A percentile compares a stretch with the other conserved stretches of the same genome.
Evolutionary conservation across 768 basidiomycete species (phyloP).

Genomic region (Podaxis sp.): DNA sequence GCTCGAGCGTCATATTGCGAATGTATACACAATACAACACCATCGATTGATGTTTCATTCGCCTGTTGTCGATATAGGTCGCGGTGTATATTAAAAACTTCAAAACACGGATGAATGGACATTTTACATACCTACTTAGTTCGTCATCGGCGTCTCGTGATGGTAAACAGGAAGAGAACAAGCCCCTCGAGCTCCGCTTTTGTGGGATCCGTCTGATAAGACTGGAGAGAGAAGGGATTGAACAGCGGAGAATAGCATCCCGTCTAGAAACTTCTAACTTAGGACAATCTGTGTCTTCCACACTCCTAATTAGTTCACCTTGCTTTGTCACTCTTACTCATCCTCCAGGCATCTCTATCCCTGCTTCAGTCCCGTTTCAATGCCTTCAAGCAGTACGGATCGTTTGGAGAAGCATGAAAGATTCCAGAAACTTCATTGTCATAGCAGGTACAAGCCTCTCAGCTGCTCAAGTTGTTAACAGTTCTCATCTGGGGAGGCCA

Average conservation of each 20-base stretch:
- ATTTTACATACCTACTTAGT: not conserved
- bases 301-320: slow-evolving; percentile 16
- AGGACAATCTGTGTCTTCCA: not conserved
- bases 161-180: not conserved
- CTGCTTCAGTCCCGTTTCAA: not conserved
- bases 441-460: slow-evolving; percentile 61
- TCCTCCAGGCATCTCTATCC: not conserved
- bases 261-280: not conserved
- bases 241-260: not conserved
- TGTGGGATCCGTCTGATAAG: not conserved
- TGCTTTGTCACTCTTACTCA: not conserved
- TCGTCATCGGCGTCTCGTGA: not conserved
- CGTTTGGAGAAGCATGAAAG: slow-evolving; percentile 27
- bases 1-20: not conserved
- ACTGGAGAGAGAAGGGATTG: not conserved
- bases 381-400: slow-evolving; percentile 25
- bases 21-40: not conserved
- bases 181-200: not conserved
- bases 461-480: slow-evolving; percentile 49
- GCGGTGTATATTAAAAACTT: not conserved
- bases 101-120: not conserved
- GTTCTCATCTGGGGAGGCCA: not conserved
- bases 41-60: not conserved
- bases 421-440: slow-evolving; percentile 34
- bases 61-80: not conserved